These are phyloP conservation scores for Collybiopsis confluens DNA, from an alignment of 768 basidiomycete genomes.

Conservation along the genomic window DNA sequence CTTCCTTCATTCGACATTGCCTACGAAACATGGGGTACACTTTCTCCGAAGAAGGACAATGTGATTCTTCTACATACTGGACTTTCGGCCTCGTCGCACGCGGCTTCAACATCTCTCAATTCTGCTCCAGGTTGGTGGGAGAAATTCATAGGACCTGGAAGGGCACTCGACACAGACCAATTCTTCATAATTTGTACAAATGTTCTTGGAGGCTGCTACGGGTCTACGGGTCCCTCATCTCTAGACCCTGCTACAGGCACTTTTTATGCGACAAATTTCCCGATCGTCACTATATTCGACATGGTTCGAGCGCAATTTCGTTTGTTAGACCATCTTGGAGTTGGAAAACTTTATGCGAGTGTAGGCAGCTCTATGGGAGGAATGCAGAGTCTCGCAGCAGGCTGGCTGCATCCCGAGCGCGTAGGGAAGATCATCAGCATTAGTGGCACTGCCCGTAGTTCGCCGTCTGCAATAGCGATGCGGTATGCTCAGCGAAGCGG, in stretches of 20 bases:
- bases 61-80: slow-evolving; percentile 95
- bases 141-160: slow-evolving; percentile 94
- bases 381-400: slow-evolving; percentile 97
- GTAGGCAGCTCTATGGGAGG: slow-evolving; percentile 97
- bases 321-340: slow-evolving; percentile 78
- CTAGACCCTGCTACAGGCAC: slow-evolving; percentile 62
- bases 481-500: slow-evolving; percentile 95
- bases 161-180: slow-evolving; percentile 86
- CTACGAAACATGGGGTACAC: slow-evolving; percentile 97
- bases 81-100: slow-evolving; percentile 93
- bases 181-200: slow-evolving; percentile 96
- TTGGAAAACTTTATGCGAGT: slow-evolving; percentile 85
- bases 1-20: slow-evolving; percentile 81
- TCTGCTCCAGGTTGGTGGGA: slow-evolving; percentile 96
- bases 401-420: slow-evolving; percentile 84
- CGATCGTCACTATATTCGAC: slow-evolving; percentile 90
- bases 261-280: slow-evolving; percentile 88
- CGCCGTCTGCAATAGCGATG: slow-evolving; percentile 91
- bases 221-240: slow-evolving; percentile 92
- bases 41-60: slow-evolving; percentile 75
- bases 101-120: slow-evolving; percentile 75
- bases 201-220: slow-evolving; percentile 96
- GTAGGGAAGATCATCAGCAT: slow-evolving; percentile 92
- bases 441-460: slow-evolving; percentile 90
- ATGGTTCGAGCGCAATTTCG: slow-evolving; percentile 94